A percentile compares a stretch with the other conserved stretches of the same genome.
Evolutionary conservation across 257 asterid genomes (phyloP).

Genomic region (Linderniella brevidens): DNA sequence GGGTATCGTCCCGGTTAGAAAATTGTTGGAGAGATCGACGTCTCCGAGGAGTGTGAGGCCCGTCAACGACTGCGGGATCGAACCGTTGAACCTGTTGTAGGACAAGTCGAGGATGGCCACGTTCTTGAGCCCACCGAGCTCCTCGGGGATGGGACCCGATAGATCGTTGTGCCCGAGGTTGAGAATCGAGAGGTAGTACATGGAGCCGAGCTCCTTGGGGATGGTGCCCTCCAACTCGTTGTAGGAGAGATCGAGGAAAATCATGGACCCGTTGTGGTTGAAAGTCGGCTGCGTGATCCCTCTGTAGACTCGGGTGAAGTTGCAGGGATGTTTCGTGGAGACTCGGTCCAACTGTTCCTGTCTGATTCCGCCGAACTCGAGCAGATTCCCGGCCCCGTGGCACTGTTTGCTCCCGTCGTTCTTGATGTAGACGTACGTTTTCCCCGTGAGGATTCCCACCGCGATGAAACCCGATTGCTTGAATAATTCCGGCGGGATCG

Average conservation of each 20-base stretch:
- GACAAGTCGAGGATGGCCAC: conserved; percentile 82
- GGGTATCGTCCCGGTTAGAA: conserved; percentile 66
- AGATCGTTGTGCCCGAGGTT: conserved; percentile 73
- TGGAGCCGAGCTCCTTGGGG: conserved; percentile 69
- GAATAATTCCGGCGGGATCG: conserved; percentile 53
- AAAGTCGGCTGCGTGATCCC: conserved; percentile 68
- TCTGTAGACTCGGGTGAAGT: conserved; percentile 50
- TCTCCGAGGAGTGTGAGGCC: conserved; percentile 62
- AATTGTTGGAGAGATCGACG: conserved; percentile 60
- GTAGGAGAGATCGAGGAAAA: conserved; percentile 75
- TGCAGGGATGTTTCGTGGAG: conserved; percentile 65
- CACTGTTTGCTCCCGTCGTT: conserved; percentile 72
- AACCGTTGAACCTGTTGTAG: conserved; percentile 45
- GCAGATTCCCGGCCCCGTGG: conserved; percentile 89
- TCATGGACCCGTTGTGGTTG: conserved; percentile 86
- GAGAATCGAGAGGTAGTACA: conserved; percentile 55
- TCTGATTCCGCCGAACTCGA: conserved; percentile 87
- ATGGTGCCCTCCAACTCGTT: conserved; percentile 60
- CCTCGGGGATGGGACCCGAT: conserved; percentile 67
- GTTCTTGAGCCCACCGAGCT: conserved; percentile 53
- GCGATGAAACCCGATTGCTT: conserved; percentile 86
- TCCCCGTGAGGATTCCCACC: conserved; percentile 40
- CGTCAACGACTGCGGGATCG: conserved; percentile 52
- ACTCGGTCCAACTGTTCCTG: conserved; percentile 46
- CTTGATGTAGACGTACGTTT: conserved; percentile 49